phyloP scores from a whole-genome alignment of 2,329 filamentous ascomycete genomes.

The Dryadomyces sulphureus region DNA sequence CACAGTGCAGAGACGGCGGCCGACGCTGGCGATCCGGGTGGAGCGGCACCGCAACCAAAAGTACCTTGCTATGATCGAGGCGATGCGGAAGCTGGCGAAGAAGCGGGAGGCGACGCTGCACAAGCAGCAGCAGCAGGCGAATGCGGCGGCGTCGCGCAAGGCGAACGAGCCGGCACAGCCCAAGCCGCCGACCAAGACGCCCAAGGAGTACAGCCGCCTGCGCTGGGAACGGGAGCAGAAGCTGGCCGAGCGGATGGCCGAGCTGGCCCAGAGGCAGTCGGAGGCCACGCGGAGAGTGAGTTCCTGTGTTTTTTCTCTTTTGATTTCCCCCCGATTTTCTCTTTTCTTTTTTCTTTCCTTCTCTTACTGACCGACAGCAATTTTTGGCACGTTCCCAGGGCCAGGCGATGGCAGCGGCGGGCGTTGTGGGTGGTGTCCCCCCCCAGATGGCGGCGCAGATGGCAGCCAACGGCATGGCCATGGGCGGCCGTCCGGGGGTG shows the following conservation, averaged over 20 bases:
- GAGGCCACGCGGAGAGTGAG: slow-evolving; percentile 42
- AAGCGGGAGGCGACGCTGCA: slow-evolving; percentile 75
- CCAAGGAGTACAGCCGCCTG: slow-evolving; percentile 78
- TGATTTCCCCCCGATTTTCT: neutral
- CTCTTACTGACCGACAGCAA: slow-evolving; percentile 9
- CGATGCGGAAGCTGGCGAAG: slow-evolving; percentile 89
- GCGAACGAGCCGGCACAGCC: slow-evolving; percentile 47
- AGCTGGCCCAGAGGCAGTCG: slow-evolving; percentile 45
- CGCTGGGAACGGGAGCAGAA: slow-evolving; percentile 74
- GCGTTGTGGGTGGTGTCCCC: slow-evolving; percentile 21
- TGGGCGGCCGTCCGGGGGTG: slow-evolving; percentile 25
- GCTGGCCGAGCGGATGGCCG: slow-evolving; percentile 43
- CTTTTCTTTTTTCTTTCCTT: neutral
- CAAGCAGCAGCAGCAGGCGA: slow-evolving; percentile 73
- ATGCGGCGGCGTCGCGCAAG: slow-evolving; percentile 69
- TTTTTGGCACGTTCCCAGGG: slow-evolving; percentile 10
- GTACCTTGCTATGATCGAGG: slow-evolving; percentile 78
- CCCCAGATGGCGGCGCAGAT: slow-evolving; percentile 27
- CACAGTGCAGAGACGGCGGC: slow-evolving; percentile 44
- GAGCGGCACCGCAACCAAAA: slow-evolving; percentile 77
- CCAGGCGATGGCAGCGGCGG: slow-evolving; percentile 5
- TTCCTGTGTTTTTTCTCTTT: neutral
- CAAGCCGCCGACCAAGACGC: slow-evolving; percentile 50
- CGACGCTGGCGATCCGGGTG: slow-evolving; percentile 69
- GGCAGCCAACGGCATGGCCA: slow-evolving; percentile 18